Conservation (phyloP, 1,284 basidiomycete genomes). For the Naganishia liquefaciens region DNA sequence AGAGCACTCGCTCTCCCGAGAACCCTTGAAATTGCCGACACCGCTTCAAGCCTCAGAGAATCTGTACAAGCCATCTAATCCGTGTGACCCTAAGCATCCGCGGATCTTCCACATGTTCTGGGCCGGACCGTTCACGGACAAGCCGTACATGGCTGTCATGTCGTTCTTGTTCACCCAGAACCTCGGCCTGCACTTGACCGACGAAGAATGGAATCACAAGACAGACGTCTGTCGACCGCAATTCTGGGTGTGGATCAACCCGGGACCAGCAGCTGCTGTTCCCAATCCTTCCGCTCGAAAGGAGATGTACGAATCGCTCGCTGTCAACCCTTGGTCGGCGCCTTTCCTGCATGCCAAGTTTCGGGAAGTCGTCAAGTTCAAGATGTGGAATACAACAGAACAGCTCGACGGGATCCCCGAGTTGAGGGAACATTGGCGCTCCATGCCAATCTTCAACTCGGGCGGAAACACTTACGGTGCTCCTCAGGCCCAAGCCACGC, state of each 20-base stretch:
- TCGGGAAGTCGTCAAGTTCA: conserved; percentile 76
- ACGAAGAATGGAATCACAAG: conserved; percentile 37
- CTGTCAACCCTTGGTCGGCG: conserved; percentile 76
- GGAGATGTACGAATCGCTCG: conserved; percentile 69
- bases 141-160: conserved; percentile 73
- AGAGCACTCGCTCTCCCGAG: conserved; percentile 38
- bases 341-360: conserved; percentile 80
- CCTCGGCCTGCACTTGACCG: conserved; percentile 59
- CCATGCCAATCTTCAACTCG: conserved; percentile 69
- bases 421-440: conserved; percentile 73
- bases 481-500: conserved; percentile 30
- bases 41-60: conserved; percentile 47
- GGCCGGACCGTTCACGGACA: conserved; percentile 80
- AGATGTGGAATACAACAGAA: conserved; percentile 86
- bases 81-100: conserved; percentile 70
- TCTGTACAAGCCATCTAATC: conserved; percentile 47
- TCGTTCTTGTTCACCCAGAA: conserved; percentile 81
- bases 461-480: conserved; percentile 64
- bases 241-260: conserved; percentile 87
- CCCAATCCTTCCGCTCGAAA: conserved; percentile 68
- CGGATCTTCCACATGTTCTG: conserved; percentile 83
- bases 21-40: conserved; percentile 43
- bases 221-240: conserved; percentile 66
- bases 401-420: conserved; percentile 79
- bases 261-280: conserved; percentile 64